These are phyloP conservation scores for Penicillium turbatum DNA, from an alignment of 495 filamentous ascomycete genomes.

Conservation along the genomic window DNA sequence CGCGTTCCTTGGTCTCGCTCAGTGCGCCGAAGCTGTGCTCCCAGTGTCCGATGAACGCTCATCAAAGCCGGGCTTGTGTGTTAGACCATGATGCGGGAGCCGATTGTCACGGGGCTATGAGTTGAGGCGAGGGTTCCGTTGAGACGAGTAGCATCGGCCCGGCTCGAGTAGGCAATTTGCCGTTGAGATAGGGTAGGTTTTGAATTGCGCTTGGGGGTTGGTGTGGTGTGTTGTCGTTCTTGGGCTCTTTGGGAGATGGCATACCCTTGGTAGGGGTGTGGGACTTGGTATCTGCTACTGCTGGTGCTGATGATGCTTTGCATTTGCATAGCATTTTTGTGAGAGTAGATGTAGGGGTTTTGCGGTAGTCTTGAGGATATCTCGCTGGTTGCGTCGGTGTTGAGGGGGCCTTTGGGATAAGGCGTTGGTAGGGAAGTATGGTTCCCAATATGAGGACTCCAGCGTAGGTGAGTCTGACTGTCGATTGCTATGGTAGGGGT, in stretches of 20 bases:
- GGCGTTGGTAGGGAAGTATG: too few species aligned
- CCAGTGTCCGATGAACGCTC: background rate
- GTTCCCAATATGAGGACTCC: too few species aligned
- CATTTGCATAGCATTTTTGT: background rate
- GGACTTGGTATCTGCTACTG: background rate
- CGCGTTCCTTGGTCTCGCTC: background rate
- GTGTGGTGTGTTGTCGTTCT: background rate
- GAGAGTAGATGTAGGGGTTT: background rate
- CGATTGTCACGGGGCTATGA: background rate
- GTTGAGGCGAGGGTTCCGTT: background rate
- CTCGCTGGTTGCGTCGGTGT: background rate
- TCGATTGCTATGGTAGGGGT: too few species aligned
- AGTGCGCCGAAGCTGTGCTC: background rate
- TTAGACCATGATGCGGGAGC: background rate
- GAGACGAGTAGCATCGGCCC: background rate
- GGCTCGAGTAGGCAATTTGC: background rate
- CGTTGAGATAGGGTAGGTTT: background rate
- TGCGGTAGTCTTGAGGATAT: background rate
- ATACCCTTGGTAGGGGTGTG: background rate
- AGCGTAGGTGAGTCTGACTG: too few species aligned
- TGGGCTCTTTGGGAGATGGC: background rate
- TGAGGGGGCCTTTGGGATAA: too few species aligned
- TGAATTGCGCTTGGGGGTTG: background rate
- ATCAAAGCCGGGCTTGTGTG: background rate
- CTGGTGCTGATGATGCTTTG: background rate